Conservation (phyloP, 1,284 basidiomycete species). For the Pyrrhoderma lamaoense region DNA sequence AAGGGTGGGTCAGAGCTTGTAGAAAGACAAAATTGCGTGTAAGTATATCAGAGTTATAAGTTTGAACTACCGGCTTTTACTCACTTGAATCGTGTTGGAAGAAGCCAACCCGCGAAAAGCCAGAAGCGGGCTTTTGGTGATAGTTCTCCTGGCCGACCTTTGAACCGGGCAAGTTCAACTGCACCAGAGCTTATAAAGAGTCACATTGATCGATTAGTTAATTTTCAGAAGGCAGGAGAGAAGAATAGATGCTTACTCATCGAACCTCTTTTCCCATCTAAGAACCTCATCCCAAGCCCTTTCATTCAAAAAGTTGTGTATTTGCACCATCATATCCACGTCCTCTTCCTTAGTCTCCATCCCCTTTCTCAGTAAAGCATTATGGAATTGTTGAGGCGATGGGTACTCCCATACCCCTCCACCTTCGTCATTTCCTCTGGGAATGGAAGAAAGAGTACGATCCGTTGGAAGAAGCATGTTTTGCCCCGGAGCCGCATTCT, state of each 20-base stretch:
- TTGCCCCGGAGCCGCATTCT: conserved; percentile 57
- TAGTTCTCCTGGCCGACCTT: conserved; percentile 84
- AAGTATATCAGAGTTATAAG: neutral
- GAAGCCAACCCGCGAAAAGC: conserved; percentile 78
- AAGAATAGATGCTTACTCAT: conserved; percentile 43
- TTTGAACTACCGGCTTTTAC: conserved; percentile 24
- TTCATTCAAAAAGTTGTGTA: conserved; percentile 98
- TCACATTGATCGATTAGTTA: conserved; percentile 13
- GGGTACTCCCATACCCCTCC: conserved; percentile 86
- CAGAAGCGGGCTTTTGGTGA: conserved; percentile 86
- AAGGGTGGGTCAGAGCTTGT: conserved; percentile 85
- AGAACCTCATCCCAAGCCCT: conserved; percentile 93
- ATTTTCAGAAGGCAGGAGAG: neutral
- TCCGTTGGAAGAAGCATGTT: conserved; percentile 61
- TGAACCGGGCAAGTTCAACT: conserved; percentile 75
- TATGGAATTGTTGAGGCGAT: conserved; percentile 97
- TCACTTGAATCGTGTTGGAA: conserved; percentile 86
- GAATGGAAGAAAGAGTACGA: conserved; percentile 80
- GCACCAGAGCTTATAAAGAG: conserved; percentile 34
- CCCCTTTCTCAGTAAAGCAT: conserved; percentile 93
- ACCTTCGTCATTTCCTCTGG: conserved; percentile 46
- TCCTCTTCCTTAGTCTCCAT: conserved; percentile 98
- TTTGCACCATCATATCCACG: conserved; percentile 95
- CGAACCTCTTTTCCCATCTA: conserved; percentile 80
- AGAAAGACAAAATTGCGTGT: conserved; percentile 7